Conservation (phyloP, 768 basidiomycete genomes). For the Boletus vermiculosoides region DNA sequence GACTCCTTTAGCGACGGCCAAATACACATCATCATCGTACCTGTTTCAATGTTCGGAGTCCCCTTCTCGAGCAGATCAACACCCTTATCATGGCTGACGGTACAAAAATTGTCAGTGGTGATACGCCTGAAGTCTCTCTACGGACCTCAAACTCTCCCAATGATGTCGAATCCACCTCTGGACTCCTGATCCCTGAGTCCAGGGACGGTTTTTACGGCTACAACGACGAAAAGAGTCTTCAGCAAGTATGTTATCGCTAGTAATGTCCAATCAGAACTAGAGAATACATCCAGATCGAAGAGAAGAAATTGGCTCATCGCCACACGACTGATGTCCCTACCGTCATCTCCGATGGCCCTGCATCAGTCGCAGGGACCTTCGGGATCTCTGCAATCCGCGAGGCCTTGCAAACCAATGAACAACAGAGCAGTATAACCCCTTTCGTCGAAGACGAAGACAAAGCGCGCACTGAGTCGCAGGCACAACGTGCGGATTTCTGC, state of each 20-base stretch:
- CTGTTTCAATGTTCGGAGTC: slow-evolving; percentile 2
- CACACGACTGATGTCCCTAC: slow-evolving; percentile 53
- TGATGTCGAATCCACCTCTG: slow-evolving; percentile 23
- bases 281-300: slow-evolving; percentile 58
- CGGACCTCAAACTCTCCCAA: background rate
- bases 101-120: background rate
- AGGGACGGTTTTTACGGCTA: slow-evolving; percentile 81
- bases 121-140: background rate
- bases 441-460: slow-evolving; percentile 40
- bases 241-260: slow-evolving; percentile 52
- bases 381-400: slow-evolving; percentile 38
- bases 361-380: slow-evolving; percentile 40
- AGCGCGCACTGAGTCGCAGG: slow-evolving; percentile 30
- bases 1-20: background rate
- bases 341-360: slow-evolving; percentile 19
- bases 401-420: slow-evolving; percentile 23
- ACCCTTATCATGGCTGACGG: slow-evolving; percentile 19
- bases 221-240: slow-evolving; percentile 71
- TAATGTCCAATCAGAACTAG: slow-evolving; percentile 1
- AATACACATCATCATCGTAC: slow-evolving; percentile 11
- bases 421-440: slow-evolving; percentile 11
- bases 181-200: slow-evolving; percentile 44
- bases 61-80: background rate
- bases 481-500: slow-evolving; percentile 27
- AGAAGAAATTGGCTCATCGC: slow-evolving; percentile 67